phyloP scores from a whole-genome alignment of 2,329 filamentous ascomycete species.

The Arthrinium phaeospermum region DNA sequence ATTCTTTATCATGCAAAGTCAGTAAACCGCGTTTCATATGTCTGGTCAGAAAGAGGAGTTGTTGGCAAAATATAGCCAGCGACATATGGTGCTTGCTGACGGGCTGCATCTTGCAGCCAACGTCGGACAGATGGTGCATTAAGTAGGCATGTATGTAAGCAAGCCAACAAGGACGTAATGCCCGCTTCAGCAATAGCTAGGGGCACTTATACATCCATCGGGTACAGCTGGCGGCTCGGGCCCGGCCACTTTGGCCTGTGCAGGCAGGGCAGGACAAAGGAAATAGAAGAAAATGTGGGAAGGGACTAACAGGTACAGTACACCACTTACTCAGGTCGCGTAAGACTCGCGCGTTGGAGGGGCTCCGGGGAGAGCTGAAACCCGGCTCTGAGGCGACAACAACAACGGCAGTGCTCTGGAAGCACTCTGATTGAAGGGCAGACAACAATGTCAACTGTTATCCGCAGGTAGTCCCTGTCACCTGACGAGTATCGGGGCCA shows the following conservation, averaged over 20 bases:
- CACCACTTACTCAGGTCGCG: conserved; percentile 2
- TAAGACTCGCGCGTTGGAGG: conserved; percentile 5
- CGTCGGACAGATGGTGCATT: conserved; percentile 15
- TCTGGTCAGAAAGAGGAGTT: conserved; percentile 6
- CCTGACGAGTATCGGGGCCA: conserved; percentile 56
- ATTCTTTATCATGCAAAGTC: conserved; percentile 17
- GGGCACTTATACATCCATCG: conserved; percentile 9
- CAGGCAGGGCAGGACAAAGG: background rate
- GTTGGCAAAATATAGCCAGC: conserved; percentile 18
- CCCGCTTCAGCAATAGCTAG: conserved; percentile 4
- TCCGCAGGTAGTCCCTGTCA: conserved; percentile 56
- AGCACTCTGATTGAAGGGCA: conserved; percentile 40
- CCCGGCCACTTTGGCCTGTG: background rate
- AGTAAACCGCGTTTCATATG: conserved; percentile 17
- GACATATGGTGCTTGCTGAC: conserved; percentile 18
- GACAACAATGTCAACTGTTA: conserved; percentile 39
- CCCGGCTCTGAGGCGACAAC: conserved; percentile 12
- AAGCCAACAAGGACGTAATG: conserved; percentile 3
- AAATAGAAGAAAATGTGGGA: background rate
- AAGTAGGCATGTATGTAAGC: conserved; percentile 11
- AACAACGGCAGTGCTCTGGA: conserved; percentile 25
- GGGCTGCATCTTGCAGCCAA: conserved; percentile 11
- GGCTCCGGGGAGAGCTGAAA: background rate
- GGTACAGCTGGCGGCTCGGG: conserved; percentile 18
- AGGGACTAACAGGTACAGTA: conserved; percentile 8